Percentiles rank a stretch among this genome's conserved stretches.
phyloP scores from a whole-genome alignment of 148 eudicot genomes.

The Polygonum aviculare region DNA sequence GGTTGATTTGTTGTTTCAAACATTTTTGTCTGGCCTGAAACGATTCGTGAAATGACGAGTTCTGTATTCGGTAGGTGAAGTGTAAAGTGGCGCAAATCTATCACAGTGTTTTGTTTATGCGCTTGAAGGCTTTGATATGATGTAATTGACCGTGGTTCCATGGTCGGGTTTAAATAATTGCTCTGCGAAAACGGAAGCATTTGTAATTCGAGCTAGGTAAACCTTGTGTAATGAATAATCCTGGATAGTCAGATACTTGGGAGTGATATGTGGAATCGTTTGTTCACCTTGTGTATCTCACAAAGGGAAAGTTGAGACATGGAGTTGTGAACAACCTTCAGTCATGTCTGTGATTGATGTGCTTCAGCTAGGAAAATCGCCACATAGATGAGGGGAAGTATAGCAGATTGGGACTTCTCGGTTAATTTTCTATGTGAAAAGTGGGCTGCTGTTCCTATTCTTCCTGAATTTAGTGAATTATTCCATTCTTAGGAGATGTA shows the following conservation, averaged over 20 bases:
- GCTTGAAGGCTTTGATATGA: background rate
- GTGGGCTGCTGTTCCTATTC: background rate
- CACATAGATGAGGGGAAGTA: background rate
- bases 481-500: background rate
- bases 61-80: background rate
- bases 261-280: background rate
- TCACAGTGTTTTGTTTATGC: background rate
- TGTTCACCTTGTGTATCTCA: background rate
- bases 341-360: background rate
- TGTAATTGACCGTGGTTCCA: background rate
- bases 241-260: background rate
- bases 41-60: background rate
- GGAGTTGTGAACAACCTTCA: background rate
- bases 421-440: background rate
- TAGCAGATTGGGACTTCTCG: background rate
- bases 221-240: background rate
- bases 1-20: background rate
- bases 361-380: background rate
- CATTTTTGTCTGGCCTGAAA: background rate
- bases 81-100: background rate
- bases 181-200: background rate
- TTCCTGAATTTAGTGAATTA: background rate
- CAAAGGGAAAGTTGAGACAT: background rate
- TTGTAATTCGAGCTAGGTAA: background rate
- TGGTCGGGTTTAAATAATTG: background rate